These are phyloP conservation scores for Pichia insulana DNA, from an alignment of 805 yeast genomes.

Conservation along the genomic window DNA sequence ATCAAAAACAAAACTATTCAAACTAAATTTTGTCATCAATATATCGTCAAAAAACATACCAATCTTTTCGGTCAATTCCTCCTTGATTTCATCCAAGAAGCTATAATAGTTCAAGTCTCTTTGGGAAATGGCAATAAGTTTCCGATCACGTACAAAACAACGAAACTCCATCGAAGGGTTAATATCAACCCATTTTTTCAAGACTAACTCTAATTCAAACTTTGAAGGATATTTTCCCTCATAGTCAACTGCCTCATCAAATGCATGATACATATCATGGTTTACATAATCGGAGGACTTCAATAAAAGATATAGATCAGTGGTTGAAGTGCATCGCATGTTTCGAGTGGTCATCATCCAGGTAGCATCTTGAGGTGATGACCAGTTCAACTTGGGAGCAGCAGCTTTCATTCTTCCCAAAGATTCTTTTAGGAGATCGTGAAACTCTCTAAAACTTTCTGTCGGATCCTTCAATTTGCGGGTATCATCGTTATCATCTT, in stretches of 20 bases:
- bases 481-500: constrained; percentile 33
- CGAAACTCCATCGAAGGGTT: constrained; percentile 92
- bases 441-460: constrained; percentile 49
- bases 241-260: constrained; percentile 29
- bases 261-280: constrained; percentile 74
- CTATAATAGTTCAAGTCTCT: constrained; percentile 80
- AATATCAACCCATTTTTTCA: constrained; percentile 74
- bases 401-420: constrained; percentile 51
- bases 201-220: constrained; percentile 52
- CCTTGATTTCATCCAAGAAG: constrained; percentile 48
- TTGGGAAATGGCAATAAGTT: constrained; percentile 69
- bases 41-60: constrained; percentile 45
- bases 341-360: constrained; percentile 84
- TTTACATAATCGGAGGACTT: constrained; percentile 84
- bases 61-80: constrained; percentile 39
- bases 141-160: constrained; percentile 60
- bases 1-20: constrained; percentile 60
- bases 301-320: constrained; percentile 71
- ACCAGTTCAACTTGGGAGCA: constrained; percentile 92
- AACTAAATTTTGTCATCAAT: constrained; percentile 42
- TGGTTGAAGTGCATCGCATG: constrained; percentile 57
- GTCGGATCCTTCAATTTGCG: constrained; percentile 32
- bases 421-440: constrained; percentile 36
- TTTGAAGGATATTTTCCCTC: constrained; percentile 28
- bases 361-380: constrained; percentile 88